Evolutionary conservation across 305 asterid genomes (phyloP), one percentile per base, ranked within the genome.

Genomic region (Ilex paraguariensis): DNA sequence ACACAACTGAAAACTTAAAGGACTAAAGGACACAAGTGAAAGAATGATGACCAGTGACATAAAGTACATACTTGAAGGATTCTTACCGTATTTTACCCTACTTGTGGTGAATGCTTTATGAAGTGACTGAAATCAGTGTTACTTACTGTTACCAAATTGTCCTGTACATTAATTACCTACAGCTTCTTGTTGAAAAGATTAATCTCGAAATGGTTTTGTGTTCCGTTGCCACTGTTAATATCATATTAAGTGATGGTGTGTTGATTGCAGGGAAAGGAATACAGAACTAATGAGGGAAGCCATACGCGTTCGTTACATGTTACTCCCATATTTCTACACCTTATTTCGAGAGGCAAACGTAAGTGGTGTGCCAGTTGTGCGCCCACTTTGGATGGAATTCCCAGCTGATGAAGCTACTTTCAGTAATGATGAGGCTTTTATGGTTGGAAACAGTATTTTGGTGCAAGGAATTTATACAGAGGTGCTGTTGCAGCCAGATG

Each of bases 321-420:
- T 86, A 68, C 97, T 94, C 63, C 99, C 99, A 10, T 94, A 94
- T 57, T 94, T 82, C 69, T 94, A 94, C 85, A 94, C 98, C 15
- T 66, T 94, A 65, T 94, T 94, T 82, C 82, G 98, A 78, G 98
- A 94, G 82, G 93, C 99, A 70, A 94, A 94, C 75, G 70, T 71
- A 60, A 88, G 68, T 56, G 98, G 99, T 54, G 58, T 80, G 72
- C 99, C 99, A 44, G 96, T 94, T 57, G 77, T 78, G 8, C 99
- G 99, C 21, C 96, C 99, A 45, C 96, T 94, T 57, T 94, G 95
- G 96, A 94, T 94, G 98, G 99, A 94, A 64, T 94, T 88, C 76
- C 99, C 99, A 60, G 54, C 73, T 58, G 99, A 94, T 63, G 96
- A 84, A 77, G 84, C 85, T 52, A 79, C 97, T 50, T 94, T 80